Conservation (phyloP, 2,329 filamentous ascomycete species). For the Coniochaeta sp. region DNA sequence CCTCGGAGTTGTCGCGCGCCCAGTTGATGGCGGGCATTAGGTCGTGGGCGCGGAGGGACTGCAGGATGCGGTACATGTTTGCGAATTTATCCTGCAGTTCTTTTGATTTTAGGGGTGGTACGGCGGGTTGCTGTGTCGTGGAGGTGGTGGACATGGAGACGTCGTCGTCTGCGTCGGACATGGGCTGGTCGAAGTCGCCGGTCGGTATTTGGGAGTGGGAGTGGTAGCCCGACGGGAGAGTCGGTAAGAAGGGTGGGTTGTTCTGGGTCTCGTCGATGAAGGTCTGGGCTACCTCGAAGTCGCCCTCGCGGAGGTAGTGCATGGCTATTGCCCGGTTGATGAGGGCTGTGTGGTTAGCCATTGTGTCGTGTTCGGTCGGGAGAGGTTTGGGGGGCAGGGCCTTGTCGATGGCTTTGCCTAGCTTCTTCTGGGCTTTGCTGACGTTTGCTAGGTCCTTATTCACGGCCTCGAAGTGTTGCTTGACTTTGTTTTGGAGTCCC, state of each 20-base stretch:
- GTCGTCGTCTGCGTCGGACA: constrained; percentile 15
- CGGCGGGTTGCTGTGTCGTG: constrained; percentile 24
- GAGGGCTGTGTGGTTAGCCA: constrained; percentile 66
- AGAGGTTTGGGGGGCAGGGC: constrained; percentile 53
- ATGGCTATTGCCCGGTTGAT: constrained; percentile 94
- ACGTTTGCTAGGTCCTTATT: constrained; percentile 78
- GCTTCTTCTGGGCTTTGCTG: constrained; percentile 74
- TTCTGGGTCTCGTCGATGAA: constrained; percentile 68
- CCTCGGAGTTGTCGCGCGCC: constrained; percentile 64
- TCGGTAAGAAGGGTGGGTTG: constrained; percentile 15
- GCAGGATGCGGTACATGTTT: constrained; percentile 85
- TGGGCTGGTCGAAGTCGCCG: constrained; percentile 10
- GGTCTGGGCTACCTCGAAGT: constrained; percentile 79
- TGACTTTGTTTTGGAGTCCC: constrained; percentile 80
- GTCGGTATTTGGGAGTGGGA: constrained; percentile 1
- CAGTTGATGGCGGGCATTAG: constrained; percentile 80
- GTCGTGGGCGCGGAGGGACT: constrained; percentile 67
- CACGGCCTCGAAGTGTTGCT: constrained; percentile 70
- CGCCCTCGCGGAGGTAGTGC: constrained; percentile 90
- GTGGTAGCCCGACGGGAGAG: no score
- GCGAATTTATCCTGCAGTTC: constrained; percentile 75
- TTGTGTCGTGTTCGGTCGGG: constrained; percentile 71
- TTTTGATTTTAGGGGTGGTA: constrained; percentile 53
- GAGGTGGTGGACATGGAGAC: constrained; percentile 21
- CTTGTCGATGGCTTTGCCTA: constrained; percentile 79